Evolutionary conservation across 768 basidiomycete species (phyloP), one percentile per base, ranked within the genome.

Genomic region (Termitomyces sp.): DNA sequence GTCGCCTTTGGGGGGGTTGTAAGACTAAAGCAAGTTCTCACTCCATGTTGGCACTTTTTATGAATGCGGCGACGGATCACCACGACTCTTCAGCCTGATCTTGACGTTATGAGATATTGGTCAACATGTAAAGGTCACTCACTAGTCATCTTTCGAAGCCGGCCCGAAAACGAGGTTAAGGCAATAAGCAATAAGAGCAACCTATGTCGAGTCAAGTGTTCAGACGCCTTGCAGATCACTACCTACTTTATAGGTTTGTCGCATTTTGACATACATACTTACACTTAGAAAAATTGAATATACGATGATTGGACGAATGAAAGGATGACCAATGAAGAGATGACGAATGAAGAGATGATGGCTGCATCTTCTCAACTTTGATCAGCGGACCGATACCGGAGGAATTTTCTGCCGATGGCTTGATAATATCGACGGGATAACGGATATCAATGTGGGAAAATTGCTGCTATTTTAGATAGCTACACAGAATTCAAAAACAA

Each of bases 71-170:
- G 48, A 63, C 62, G 64, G 67, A 68, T 68, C 67, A 68, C 58
- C 52, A 57, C n/a, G 45, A 31, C 20, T 25, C 25, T 60, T 55
- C 29, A 57, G 63, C 59, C 32, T 59, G 60, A 49, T 54, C 25
- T 65, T 66, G 60, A 72, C 71, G 71, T 72, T 71, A 71, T 70
- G 59, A 60, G 46, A 38, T 61, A 70, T 72, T 72, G 66, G 69
- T 71, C 71, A 70, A 69, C 38, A 40, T 46, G 11, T 29, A 37
- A 12, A 25, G 25, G 25, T 25, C 25, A 25, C 25, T 25, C 25
- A 25, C 25, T 25, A 25, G 4, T 17, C 20, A 42, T 42, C 40
- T 40, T 25, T 36, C 36, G 17, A 20, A n/a, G 14, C 47, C 65
- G 69, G 69, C 50, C 67, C 65, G 66, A 52, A 14, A 14, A 42